Conservation (phyloP, 208 protist genomes). For the Blechomonas ayalai region DNA sequence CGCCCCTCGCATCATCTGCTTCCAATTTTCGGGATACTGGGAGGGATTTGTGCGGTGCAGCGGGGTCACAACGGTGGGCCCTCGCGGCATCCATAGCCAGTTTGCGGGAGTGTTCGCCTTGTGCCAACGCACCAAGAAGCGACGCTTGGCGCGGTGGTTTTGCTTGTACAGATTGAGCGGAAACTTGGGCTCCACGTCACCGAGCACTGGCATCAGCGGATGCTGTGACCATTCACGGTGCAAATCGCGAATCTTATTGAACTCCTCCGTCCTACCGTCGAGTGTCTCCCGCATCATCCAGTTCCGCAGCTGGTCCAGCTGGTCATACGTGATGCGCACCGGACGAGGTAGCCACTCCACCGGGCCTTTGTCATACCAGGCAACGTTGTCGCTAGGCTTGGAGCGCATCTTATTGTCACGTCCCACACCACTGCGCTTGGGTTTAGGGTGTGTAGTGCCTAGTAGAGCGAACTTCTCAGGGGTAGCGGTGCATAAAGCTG, state of each 20-base stretch:
- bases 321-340: constrained; percentile 71
- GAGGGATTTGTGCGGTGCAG: constrained; percentile 54
- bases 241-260: constrained; percentile 68
- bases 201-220: constrained; percentile 82
- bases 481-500: constrained; percentile 38
- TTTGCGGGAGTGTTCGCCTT: constrained; percentile 84
- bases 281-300: constrained; percentile 90
- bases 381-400: constrained; percentile 83
- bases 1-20: constrained; percentile 25
- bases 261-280: constrained; percentile 45
- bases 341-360: constrained; percentile 88
- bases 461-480: constrained; percentile 69
- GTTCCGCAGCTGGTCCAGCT: constrained; percentile 72
- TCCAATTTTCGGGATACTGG: constrained; percentile 80
- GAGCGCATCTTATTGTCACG: constrained; percentile 83
- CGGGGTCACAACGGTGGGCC: constrained; percentile 35
- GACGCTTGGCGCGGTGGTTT: constrained; percentile 73
- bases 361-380: constrained; percentile 86
- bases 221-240: constrained; percentile 86
- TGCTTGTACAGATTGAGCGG: constrained; percentile 87
- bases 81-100: constrained; percentile 85
- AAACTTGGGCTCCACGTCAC: constrained; percentile 87
- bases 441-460: constrained; percentile 56
- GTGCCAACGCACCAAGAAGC: constrained; percentile 86
- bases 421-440: constrained; percentile 63